Base-by-base conservation (phyloP, 257 asterid species). In the Penstemon barbatus region DNA sequence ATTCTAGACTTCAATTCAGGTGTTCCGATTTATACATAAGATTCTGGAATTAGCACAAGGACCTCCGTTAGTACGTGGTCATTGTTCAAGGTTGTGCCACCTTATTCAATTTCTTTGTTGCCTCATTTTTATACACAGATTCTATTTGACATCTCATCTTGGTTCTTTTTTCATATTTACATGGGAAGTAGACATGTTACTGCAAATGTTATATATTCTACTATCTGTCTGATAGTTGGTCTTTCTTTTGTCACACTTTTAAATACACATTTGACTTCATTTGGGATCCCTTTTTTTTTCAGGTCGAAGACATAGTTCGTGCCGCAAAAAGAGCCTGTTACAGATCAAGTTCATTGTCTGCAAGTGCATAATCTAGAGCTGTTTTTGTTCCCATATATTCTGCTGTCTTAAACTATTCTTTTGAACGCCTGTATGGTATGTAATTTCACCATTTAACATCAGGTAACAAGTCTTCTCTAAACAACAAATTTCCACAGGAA, bases 271-370 rank as follows among this genome's bases (percentile, higher is more conserved):
- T 25, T 25, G 33, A 25, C 33, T 25, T 25, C 33, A 25, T 25
- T 25, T 25, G 33, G 33, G 33, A 25, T 25, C 33, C 33, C 13
- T 38, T 54, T 12, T 10, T 46, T 45, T 67, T 48, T 71, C 77
- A 84, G 84, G 73, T 77, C 49, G 85, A 84, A 4, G 89, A 81
- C 71, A 81, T 84, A 36, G 83, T 81, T 44, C 84, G 85, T 6
- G 86, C 89, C 52, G 86, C 84, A 36, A 79, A 81, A 75, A 81
- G 86, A 63, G 37, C 81, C 36, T 84, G 89, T 57, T 77, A 78
- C 77, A 78, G 89, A 74, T 65, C 86, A 61, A 61, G 33, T 57
- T 10, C 76, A 37, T 41, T 74, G 68, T 72, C 82, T 54, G 85
- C 82, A 70, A 61, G 77, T 37, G 81, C 79, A 42, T 72, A 72